phyloP scores from a whole-genome alignment of 805 yeast genomes.

The Candida jianshihensis region DNA sequence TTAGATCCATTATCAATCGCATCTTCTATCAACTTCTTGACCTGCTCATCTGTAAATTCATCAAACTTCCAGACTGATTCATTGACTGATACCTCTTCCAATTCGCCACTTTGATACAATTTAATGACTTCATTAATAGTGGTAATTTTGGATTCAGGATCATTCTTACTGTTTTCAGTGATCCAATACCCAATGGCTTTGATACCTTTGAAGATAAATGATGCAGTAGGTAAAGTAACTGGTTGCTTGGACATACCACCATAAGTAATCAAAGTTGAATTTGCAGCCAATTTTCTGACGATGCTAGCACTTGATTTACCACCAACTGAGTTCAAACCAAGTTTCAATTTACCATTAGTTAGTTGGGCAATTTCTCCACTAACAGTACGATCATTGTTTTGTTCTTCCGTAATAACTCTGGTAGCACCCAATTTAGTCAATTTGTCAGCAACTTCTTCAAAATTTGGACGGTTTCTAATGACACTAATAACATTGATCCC shows the following conservation, averaged over 20 bases:
- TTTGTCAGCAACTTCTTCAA: constrained; percentile 52
- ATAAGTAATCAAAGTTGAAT: constrained; percentile 80
- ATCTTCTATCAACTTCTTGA: constrained; percentile 26
- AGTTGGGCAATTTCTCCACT: constrained; percentile 50
- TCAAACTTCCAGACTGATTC: constrained; percentile 25
- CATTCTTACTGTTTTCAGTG: constrained; percentile 51
- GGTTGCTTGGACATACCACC: constrained; percentile 99
- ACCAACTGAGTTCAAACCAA: constrained; percentile 91
- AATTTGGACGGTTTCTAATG: constrained; percentile 76
- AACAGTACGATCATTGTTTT: constrained; percentile 64
- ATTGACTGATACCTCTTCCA: constrained; percentile 33
- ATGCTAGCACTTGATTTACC: constrained; percentile 79
- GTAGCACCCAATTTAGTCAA: constrained; percentile 73
- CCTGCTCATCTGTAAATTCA: constrained; percentile 29
- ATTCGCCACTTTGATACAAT: constrained; percentile 50
- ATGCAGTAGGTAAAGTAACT: constrained; percentile 80
- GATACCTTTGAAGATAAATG: constrained; percentile 84
- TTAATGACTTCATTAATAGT: constrained; percentile 50
- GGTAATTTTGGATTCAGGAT: constrained; percentile 53
- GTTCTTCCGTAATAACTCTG: constrained; percentile 79
- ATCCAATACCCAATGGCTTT: constrained; percentile 92
- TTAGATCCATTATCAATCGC: constrained; percentile 31
- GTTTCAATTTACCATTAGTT: constrained; percentile 48
- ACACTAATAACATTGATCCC: constrained; percentile 84
- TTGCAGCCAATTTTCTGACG: constrained; percentile 70